Evolutionary conservation across 768 basidiomycete species (phyloP).

Genomic region (Trametes cubensis): DNA sequence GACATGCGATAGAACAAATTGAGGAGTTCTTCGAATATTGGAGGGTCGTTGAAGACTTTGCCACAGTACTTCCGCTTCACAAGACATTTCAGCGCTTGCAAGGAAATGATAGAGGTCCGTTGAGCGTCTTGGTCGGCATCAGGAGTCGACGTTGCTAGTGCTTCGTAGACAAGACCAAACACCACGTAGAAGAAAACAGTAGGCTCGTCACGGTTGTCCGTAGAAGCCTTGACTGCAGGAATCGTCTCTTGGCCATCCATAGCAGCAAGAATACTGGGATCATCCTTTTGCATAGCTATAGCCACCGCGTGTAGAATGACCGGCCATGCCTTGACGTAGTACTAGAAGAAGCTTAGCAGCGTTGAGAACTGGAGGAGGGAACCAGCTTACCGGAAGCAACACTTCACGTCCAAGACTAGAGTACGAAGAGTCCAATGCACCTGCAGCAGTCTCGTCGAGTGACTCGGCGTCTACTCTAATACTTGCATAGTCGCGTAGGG

Average conservation of each 20-base stretch:
- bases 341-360: conserved; percentile 49
- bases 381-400: conserved; percentile 74
- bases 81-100: conserved; percentile 80
- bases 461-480: conserved; percentile 89
- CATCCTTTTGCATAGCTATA: conserved; percentile 69
- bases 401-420: conserved; percentile 90
- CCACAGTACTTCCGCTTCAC: conserved; percentile 82
- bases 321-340: conserved; percentile 83
- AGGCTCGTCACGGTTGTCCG: conserved; percentile 55
- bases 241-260: conserved; percentile 73
- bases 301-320: conserved; percentile 86
- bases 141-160: conserved; percentile 66
- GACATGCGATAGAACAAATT: conserved; percentile 88
- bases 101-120: conserved; percentile 55
- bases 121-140: conserved; percentile 53
- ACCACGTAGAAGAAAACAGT: conserved; percentile 83
- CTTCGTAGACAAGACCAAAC: conserved; percentile 94
- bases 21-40: conserved; percentile 88
- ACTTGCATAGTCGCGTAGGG: conserved; percentile 89
- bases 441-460: conserved; percentile 71
- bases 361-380: neutral
- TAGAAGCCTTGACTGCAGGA: conserved; percentile 14
- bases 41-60: conserved; percentile 74
- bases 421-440: conserved; percentile 79
- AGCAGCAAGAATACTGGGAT: conserved; percentile 70